Percentiles rank a stretch among this genome's conserved stretches.
Conservation (phyloP, 2,329 filamentous ascomycete genomes). For the Didymella arachidicola region DNA sequence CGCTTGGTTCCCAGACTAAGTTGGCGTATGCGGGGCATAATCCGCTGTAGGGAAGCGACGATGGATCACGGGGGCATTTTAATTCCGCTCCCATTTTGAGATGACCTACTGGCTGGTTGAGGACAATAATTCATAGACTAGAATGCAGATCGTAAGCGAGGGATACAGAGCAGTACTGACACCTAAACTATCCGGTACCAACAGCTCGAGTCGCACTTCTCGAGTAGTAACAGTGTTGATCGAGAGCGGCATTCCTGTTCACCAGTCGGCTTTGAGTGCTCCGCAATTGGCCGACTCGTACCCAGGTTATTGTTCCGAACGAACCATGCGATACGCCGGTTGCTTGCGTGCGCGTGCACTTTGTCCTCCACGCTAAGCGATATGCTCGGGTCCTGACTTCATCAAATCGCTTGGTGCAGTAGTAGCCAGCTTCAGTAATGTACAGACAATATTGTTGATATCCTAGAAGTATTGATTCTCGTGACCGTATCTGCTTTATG, state of each 20-base stretch:
- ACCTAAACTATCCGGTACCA: not conserved
- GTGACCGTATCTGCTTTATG: not conserved
- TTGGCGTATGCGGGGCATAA: conserved; percentile 12
- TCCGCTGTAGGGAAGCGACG: conserved; percentile 2
- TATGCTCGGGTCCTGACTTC: conserved; percentile 3
- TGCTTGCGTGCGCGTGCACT: not conserved
- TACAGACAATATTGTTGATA: not conserved
- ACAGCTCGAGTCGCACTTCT: not conserved
- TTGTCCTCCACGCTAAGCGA: not conserved
- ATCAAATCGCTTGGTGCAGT: not conserved
- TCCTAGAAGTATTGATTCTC: not conserved
- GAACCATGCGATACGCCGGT: not conserved
- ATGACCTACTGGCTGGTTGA: conserved; percentile 4
- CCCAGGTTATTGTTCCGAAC: not conserved
- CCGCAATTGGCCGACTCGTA: not conserved
- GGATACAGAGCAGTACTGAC: not conserved
- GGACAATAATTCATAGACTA: not conserved
- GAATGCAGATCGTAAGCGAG: not conserved
- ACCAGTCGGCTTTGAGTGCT: not conserved
- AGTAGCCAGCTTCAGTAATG: not conserved
- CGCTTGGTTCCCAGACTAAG: not conserved
- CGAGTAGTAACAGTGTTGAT: not conserved
- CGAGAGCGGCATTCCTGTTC: not conserved
- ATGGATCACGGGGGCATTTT: conserved; percentile 1
- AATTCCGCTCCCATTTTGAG: conserved; percentile 3